A percentile compares a stretch with the other conserved stretches of the same genome.
These are phyloP conservation scores for Scorias spongiosa DNA, from an alignment of 2,329 filamentous ascomycete genomes.

Conservation along the genomic window DNA sequence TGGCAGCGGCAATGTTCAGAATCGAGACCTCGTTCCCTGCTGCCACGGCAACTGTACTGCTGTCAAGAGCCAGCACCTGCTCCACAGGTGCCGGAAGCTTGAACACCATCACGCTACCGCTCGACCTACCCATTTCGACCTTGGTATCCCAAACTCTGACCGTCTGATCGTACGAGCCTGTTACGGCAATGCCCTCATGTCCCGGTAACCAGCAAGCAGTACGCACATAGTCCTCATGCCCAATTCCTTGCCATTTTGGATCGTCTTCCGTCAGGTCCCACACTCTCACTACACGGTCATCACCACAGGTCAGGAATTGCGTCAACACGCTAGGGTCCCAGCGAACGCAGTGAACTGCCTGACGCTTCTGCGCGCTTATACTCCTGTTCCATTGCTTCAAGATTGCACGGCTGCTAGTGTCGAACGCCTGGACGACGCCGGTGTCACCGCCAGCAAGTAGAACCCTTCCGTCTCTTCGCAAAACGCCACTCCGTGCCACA, in stretches of 20 bases:
- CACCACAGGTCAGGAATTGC: slow-evolving; percentile 71
- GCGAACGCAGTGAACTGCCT: slow-evolving; percentile 80
- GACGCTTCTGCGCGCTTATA: slow-evolving; percentile 53
- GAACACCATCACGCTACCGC: slow-evolving; percentile 61
- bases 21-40: slow-evolving; percentile 80
- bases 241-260: slow-evolving; percentile 62
- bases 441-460: slow-evolving; percentile 83
- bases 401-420: slow-evolving; percentile 76
- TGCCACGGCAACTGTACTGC: slow-evolving; percentile 72
- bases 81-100: slow-evolving; percentile 86
- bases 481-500: slow-evolving; percentile 75
- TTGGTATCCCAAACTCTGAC: slow-evolving; percentile 83
- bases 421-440: slow-evolving; percentile 89
- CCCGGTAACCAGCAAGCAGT: slow-evolving; percentile 72
- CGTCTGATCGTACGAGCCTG: slow-evolving; percentile 87
- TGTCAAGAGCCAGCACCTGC: slow-evolving; percentile 70
- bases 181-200: slow-evolving; percentile 60
- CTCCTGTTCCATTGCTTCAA: slow-evolving; percentile 63
- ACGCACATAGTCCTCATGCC: slow-evolving; percentile 86
- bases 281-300: slow-evolving; percentile 80
- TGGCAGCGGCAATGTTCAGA: slow-evolving; percentile 80
- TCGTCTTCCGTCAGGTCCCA: slow-evolving; percentile 83
- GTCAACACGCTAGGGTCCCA: slow-evolving; percentile 79
- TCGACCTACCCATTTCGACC: slow-evolving; percentile 19
- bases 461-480: slow-evolving; percentile 76